Base-by-base conservation (phyloP, 352 stramenopile species). In the Phytopythium litorale region DNA sequence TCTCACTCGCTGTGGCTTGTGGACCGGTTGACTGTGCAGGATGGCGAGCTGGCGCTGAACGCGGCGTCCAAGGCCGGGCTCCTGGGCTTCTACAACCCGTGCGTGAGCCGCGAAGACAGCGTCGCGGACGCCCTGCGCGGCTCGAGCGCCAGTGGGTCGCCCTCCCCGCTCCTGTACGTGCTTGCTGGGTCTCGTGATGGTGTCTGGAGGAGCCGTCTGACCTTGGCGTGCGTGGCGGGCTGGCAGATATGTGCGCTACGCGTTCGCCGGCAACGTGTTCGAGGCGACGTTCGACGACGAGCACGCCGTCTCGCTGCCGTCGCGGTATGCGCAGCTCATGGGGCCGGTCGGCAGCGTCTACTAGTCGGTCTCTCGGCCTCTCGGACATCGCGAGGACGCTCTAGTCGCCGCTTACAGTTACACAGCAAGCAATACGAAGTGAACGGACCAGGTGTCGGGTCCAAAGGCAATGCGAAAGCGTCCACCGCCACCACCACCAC, bases 71-170 rank as follows among this genome's bases (percentile, higher is more conserved):
- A 94, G 63, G 73, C 81, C 30, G 75, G 75, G 21, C 63, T 94
- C 7, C 58, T 94, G 25, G 83, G 85, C 33, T 94, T 94, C 54
- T 94, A 94, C 71, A 91, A 92, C 58, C 85, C 85, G 16, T 92
- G 79, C 55, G 67, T 84, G n/a, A 67, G 71, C 13, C 63, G 75
- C 42, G 70, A 84, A 40, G 71, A 82, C 43, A 69, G 65, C 16
- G 73, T 81, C 46, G 67, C 76, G 6, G 72, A 81, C 45, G 65
- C 73, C 25, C 0, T 57, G 21, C 64, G 50, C 43, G 58, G 49
- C 49, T 33, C 57, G 13, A 43, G 49, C 35, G 18, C 30, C 19
- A 60, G 3, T 21, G 62, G 62, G 15, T 60, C 45, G 35, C 52
- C 62, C 38, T 78, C 76, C 32, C 81, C 84, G 9, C 74, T 89